These are phyloP conservation scores for Solanum sitiens DNA, from an alignment of 257 asterid genomes.

Conservation along the genomic window DNA sequence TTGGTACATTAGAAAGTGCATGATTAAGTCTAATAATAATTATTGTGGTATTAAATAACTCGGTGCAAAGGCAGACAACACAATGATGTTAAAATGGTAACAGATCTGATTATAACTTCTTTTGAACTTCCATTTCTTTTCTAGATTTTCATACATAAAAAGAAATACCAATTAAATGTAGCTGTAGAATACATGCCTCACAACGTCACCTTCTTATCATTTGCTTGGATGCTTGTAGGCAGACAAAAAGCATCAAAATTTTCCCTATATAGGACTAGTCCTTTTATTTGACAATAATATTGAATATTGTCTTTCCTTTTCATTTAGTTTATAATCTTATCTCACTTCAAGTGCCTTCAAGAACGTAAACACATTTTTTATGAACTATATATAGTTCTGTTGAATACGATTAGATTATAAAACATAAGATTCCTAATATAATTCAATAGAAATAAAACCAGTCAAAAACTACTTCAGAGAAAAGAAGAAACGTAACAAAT, in stretches of 20 bases:
- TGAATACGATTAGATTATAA: neutral
- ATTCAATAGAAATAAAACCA: neutral
- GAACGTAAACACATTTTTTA: neutral
- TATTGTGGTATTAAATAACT: neutral
- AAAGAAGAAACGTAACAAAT: neutral
- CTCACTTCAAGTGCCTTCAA: neutral
- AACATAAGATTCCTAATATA: neutral
- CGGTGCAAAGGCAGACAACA: neutral
- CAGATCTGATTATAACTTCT: neutral
- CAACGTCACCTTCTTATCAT: neutral
- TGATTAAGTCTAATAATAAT: neutral
- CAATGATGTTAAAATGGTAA: neutral
- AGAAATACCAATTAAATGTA: neutral
- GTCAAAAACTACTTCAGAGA: neutral
- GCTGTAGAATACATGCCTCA: neutral
- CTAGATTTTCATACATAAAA: neutral
- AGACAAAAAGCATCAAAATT: neutral
- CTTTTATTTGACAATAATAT: neutral
- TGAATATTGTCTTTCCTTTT: neutral
- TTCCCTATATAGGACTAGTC: neutral
- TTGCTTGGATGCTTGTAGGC: neutral
- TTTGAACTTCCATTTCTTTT: neutral
- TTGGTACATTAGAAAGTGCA: neutral
- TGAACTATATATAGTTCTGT: neutral
- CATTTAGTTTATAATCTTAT: neutral